phyloP scores from a whole-genome alignment of 2,329 filamentous ascomycete genomes.

The Cytospora chrysosperma region DNA sequence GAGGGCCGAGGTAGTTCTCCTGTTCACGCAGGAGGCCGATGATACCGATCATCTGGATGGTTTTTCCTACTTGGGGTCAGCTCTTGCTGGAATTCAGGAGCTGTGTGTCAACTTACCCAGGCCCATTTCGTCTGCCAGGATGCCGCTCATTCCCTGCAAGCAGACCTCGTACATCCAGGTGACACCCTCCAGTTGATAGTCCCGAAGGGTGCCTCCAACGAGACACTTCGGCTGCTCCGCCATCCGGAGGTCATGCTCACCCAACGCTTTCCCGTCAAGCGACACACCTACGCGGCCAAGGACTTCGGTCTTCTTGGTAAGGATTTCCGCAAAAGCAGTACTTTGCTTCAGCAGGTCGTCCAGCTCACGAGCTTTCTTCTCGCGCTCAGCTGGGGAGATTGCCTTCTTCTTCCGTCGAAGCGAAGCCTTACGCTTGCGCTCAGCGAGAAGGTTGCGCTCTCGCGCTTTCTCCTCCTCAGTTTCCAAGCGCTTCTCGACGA shows the following conservation, averaged over 20 bases:
- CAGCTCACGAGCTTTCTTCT: slow-evolving; percentile 58
- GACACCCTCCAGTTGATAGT: slow-evolving; percentile 90
- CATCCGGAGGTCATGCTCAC: slow-evolving; percentile 69
- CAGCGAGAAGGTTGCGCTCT: slow-evolving; percentile 47
- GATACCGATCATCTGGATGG: slow-evolving; percentile 84
- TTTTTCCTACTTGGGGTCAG: slow-evolving; percentile 63
- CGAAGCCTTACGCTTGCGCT: slow-evolving; percentile 43
- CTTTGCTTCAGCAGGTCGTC: slow-evolving; percentile 60
- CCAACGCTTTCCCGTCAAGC: slow-evolving; percentile 58
- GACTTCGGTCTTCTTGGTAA: slow-evolving; percentile 63
- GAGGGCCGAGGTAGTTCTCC: slow-evolving; percentile 79
- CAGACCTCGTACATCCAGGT: slow-evolving; percentile 91
- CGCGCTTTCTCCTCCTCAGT: slow-evolving; percentile 47
- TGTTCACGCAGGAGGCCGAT: slow-evolving; percentile 86
- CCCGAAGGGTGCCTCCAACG: slow-evolving; percentile 84
- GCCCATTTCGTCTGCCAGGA: slow-evolving; percentile 93
- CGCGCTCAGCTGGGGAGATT: slow-evolving; percentile 53
- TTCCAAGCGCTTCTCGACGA: slow-evolving; percentile 32
- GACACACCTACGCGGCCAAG: slow-evolving; percentile 61
- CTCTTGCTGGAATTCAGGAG: background rate
- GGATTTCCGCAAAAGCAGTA: slow-evolving; percentile 59
- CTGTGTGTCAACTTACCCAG: slow-evolving; percentile 49
- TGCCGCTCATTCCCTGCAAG: slow-evolving; percentile 82
- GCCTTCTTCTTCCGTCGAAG: slow-evolving; percentile 48
- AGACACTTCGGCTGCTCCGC: slow-evolving; percentile 80